A percentile compares a stretch with the other conserved stretches of the same genome.
Evolutionary conservation across 768 basidiomycete genomes (phyloP).

Genomic region (Trichaptum fuscoviolaceum): DNA sequence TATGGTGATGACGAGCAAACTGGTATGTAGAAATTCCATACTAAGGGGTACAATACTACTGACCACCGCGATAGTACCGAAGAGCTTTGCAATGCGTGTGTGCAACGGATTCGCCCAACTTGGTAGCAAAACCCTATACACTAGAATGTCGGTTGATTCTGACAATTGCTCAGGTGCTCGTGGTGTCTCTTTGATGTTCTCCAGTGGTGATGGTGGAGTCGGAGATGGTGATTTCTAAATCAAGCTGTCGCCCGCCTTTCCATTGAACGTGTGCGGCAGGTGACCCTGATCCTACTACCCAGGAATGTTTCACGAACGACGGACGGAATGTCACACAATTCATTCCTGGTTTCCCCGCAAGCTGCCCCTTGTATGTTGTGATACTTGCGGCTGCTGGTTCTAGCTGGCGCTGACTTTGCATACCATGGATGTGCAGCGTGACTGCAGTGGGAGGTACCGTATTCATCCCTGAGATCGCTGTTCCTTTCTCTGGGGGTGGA

Average conservation of each 20-base stretch:
- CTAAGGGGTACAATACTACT: not conserved
- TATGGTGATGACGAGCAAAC: slow-evolving; percentile 74
- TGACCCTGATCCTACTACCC: slow-evolving; percentile 43
- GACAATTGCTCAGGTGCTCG: slow-evolving; percentile 43
- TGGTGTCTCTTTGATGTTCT: slow-evolving; percentile 59
- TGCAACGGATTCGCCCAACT: slow-evolving; percentile 63
- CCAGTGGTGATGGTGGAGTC: slow-evolving; percentile 65
- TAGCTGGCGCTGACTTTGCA: not conserved
- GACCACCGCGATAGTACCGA: slow-evolving; percentile 4
- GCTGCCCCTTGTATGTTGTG: slow-evolving; percentile 34
- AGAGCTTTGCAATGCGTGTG: slow-evolving; percentile 20
- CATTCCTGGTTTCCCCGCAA: slow-evolving; percentile 51
- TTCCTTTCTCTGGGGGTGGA: slow-evolving; percentile 63
- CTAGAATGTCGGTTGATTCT: not conserved
- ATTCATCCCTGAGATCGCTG: slow-evolving; percentile 53
- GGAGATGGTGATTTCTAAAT: slow-evolving; percentile 54
- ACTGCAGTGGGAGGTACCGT: slow-evolving; percentile 68
- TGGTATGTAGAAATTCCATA: slow-evolving; percentile 29
- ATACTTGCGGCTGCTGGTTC: not conserved
- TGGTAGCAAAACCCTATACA: slow-evolving; percentile 26
- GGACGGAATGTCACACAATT: slow-evolving; percentile 51
- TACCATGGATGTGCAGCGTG: slow-evolving; percentile 36
- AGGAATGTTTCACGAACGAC: slow-evolving; percentile 54
- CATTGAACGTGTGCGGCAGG: not conserved
- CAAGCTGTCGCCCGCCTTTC: not conserved